phyloP scores from a whole-genome alignment of 441 rosid genomes.

The Populus trichocarpa region DNA sequence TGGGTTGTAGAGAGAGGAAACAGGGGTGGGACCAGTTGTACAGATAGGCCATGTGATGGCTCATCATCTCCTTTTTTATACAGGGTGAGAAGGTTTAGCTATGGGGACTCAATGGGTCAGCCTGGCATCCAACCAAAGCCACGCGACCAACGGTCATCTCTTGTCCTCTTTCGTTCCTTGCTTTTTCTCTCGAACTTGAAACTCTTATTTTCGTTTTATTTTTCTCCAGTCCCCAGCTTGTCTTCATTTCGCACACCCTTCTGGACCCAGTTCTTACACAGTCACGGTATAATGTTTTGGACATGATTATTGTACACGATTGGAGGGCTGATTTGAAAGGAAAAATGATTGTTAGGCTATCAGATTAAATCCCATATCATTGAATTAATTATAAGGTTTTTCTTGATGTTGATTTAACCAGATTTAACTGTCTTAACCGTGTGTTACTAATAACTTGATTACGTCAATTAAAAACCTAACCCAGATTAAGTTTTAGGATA shows the following conservation, averaged over 20 bases:
- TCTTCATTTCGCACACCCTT: background rate
- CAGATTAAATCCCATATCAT: background rate
- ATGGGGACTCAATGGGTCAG: constrained; percentile 18
- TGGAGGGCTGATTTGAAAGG: background rate
- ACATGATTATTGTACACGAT: background rate
- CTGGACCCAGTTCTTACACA: background rate
- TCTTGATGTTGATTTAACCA: too few species aligned
- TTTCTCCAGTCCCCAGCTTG: background rate
- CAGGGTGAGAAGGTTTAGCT: background rate
- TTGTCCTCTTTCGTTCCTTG: constrained; percentile 1
- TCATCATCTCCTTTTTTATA: constrained; percentile 21
- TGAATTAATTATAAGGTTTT: too few species aligned
- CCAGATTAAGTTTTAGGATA: too few species aligned
- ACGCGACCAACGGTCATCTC: constrained; percentile 18
- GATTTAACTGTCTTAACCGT: too few species aligned
- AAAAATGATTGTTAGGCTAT: background rate
- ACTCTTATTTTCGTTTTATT: background rate
- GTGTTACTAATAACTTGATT: too few species aligned
- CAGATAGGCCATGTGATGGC: constrained; percentile 43
- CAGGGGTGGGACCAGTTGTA: constrained; percentile 14
- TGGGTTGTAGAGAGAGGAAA: background rate
- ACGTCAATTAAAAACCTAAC: too few species aligned
- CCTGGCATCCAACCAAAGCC: constrained; percentile 29
- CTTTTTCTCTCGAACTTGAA: background rate
- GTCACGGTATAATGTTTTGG: background rate